phyloP scores from a whole-genome alignment of 2,329 filamentous ascomycete genomes.

The Parastagonospora nodorum region DNA sequence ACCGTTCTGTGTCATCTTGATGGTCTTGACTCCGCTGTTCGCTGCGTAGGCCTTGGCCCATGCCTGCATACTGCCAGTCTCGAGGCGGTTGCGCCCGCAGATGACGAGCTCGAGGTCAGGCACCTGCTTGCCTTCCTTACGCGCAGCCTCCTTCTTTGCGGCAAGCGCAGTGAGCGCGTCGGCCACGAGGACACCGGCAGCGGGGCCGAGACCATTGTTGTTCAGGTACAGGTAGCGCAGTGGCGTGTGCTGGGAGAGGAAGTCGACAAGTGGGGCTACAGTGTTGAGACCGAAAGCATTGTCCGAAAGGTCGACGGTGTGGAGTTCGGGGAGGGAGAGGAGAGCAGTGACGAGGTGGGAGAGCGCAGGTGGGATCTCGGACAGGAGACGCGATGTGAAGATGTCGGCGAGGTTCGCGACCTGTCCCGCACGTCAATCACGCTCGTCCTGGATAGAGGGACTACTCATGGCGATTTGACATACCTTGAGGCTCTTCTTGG shows the following conservation, averaged over 20 bases:
- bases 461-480: slow-evolving; percentile 13
- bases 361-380: slow-evolving; percentile 90
- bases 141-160: slow-evolving; percentile 78
- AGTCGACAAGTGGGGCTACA: slow-evolving; percentile 88
- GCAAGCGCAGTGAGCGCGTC: slow-evolving; percentile 84
- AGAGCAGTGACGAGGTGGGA: slow-evolving; percentile 84
- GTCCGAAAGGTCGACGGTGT: slow-evolving; percentile 94
- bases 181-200: slow-evolving; percentile 86
- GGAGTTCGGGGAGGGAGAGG: slow-evolving; percentile 81
- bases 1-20: slow-evolving; percentile 99
- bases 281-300: slow-evolving; percentile 98
- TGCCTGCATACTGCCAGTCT: slow-evolving; percentile 94
- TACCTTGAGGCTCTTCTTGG: slow-evolving; percentile 81
- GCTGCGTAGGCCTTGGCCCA: slow-evolving; percentile 89
- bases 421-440: slow-evolving; percentile 46
- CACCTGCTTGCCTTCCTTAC: slow-evolving; percentile 72
- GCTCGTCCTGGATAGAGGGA: background rate
- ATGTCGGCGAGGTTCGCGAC: slow-evolving; percentile 93
- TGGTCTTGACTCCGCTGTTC: slow-evolving; percentile 76
- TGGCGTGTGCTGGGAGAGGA: slow-evolving; percentile 84
- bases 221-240: slow-evolving; percentile 95
- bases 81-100: slow-evolving; percentile 92
- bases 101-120: slow-evolving; percentile 94
- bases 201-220: slow-evolving; percentile 95
- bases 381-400: slow-evolving; percentile 91